These are phyloP conservation scores for Curvularia sp. DNA, from an alignment of 2,329 filamentous ascomycete species.

Conservation along the genomic window DNA sequence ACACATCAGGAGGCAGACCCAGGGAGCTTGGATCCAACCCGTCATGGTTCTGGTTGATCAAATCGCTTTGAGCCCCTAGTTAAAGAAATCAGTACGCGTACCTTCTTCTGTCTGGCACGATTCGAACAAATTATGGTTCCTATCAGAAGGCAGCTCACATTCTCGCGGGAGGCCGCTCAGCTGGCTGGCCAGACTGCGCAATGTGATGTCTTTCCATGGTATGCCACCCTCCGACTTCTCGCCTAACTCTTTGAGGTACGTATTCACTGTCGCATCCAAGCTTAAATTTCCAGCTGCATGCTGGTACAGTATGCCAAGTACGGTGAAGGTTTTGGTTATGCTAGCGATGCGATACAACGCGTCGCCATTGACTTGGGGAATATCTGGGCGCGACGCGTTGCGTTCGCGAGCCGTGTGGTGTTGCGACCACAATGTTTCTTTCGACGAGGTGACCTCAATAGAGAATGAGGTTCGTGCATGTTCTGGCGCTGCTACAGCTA, in stretches of 20 bases:
- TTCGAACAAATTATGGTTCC: background rate
- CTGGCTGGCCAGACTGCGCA: conserved; percentile 54
- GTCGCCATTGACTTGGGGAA: conserved; percentile 47
- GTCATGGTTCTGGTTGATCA: conserved; percentile 31
- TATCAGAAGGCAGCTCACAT: conserved; percentile 29
- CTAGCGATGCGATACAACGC: conserved; percentile 54
- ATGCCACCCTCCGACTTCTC: conserved; percentile 40
- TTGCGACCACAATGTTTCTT: conserved; percentile 49
- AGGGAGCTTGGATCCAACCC: too few relatives aligned
- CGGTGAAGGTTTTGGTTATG: conserved; percentile 48
- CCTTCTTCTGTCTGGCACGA: conserved; percentile 2
- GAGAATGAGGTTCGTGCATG: conserved; percentile 51
- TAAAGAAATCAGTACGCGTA: conserved; percentile 33
- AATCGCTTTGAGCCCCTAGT: conserved; percentile 41
- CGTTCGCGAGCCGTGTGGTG: conserved; percentile 50
- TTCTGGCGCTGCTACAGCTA: conserved; percentile 37
- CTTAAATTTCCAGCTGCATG: conserved; percentile 46
- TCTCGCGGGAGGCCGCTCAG: conserved; percentile 54
- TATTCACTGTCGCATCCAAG: conserved; percentile 45
- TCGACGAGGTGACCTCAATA: conserved; percentile 51
- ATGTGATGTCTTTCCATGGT: conserved; percentile 54
- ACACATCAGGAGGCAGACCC: conserved; percentile 47
- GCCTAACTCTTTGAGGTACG: conserved; percentile 44
- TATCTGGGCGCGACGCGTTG: conserved; percentile 49
- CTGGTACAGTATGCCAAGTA: conserved; percentile 43